Percentiles rank a stretch among this genome's conserved stretches.
Evolutionary conservation across 352 stramenopile genomes (phyloP).

Genomic region (Phytophthora rubi): DNA sequence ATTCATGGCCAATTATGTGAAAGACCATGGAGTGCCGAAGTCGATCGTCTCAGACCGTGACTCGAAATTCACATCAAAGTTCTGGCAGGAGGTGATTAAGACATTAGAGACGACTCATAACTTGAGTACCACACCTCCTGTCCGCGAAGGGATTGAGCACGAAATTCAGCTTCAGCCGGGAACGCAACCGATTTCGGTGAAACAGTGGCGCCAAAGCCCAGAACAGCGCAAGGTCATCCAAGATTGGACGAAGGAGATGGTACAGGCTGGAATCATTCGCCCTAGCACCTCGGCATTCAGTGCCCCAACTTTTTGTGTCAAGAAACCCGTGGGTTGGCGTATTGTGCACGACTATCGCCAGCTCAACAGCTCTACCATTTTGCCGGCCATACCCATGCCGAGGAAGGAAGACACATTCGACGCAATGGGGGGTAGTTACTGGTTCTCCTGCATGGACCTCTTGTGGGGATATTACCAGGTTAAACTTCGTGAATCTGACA

Average conservation of each 20-base stretch:
- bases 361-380: too few relatives aligned
- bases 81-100: too few relatives aligned
- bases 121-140: not conserved
- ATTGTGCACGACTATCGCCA: too few relatives aligned
- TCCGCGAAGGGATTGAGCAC: slow-evolving; percentile 10
- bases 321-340: too few relatives aligned
- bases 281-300: too few relatives aligned
- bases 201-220: slow-evolving; percentile 15
- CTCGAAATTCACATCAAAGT: too few relatives aligned
- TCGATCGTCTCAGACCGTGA: not conserved
- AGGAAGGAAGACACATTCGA: slow-evolving; percentile 6
- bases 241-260: too few relatives aligned
- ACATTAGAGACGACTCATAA: too few relatives aligned
- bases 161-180: slow-evolving; percentile 6
- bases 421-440: slow-evolving; percentile 1
- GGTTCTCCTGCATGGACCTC: slow-evolving; percentile 6
- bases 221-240: too few relatives aligned
- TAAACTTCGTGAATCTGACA: slow-evolving; percentile 10
- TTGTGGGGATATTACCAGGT: slow-evolving; percentile 10
- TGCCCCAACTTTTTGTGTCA: too few relatives aligned
- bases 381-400: too few relatives aligned
- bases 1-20: slow-evolving; percentile 17
- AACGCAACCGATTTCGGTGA: slow-evolving; percentile 6
- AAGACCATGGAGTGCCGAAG: slow-evolving; percentile 9
- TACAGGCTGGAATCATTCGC: too few relatives aligned